Evolutionary conservation across 768 basidiomycete species (phyloP), one percentile per base, ranked within the genome.

Genomic region (Rhodotorula paludigena): DNA sequence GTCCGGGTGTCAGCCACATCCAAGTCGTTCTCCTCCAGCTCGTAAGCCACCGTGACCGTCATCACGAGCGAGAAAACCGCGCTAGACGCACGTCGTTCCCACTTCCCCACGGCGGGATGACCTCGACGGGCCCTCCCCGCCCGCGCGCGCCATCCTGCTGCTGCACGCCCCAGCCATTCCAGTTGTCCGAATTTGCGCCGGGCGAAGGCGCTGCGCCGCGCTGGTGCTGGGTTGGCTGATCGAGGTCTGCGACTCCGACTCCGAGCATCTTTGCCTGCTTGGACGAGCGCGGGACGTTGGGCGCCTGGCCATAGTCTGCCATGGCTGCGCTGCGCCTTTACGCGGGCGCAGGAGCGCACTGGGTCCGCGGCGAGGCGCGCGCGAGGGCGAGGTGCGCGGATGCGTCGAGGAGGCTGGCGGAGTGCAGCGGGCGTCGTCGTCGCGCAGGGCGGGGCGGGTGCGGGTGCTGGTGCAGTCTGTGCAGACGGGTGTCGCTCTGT

Each of bases 221-320:
- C 36, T 18, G 23, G 47, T 48, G 38, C 35, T 23, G 36, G 35
- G 15, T 2, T 38, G 36, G 25, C 38, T 38, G 54, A 56, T 57
- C 47, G 48, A 45, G 30, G 56, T 61, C 42, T 57, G 58, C 51
- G 44, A 54, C 38, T 28, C 53, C 61, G 25, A 67, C 60, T 12
- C 69, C 69, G 59, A 71, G 65, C 69, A 71, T 64, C 62, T 71
- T 71, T 25, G 69, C 69, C 58, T 66, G 65, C 55, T 71, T 71
- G 21, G 52, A 55, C 15, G 54, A n/a, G 35, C 61, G 65, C 14
- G 62, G 58, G 5, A 59, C 62, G 47, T 32, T 41, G 0, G 62
- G 57, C 0, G 36, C 58, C 20, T 44, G 38, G n/a, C 57, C 49
- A 25, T 38, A 47, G n/a, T 61, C 60, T 5, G 65, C 61, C 66